Evolutionary conservation across 129 eudicot species (phyloP).

Genomic region (Apium graveolens): DNA sequence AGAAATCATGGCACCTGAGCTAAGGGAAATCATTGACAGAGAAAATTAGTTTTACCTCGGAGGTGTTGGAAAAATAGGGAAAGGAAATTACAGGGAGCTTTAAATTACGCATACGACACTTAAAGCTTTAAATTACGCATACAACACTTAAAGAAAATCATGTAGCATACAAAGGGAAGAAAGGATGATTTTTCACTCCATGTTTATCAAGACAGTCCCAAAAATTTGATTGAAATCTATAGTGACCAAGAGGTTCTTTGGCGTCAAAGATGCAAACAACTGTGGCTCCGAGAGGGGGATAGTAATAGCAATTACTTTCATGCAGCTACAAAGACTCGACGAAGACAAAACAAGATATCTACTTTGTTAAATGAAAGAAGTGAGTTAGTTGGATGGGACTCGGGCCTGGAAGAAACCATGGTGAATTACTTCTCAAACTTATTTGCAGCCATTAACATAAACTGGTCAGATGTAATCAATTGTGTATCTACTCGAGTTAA

Average conservation of each 20-base stretch:
- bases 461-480: background rate
- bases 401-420: background rate
- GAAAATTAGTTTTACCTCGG: no score
- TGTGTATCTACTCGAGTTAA: background rate
- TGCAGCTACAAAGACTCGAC: background rate
- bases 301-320: background rate
- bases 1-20: no score
- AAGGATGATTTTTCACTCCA: background rate
- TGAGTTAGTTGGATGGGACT: accelerated
- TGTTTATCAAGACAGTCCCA: accelerated
- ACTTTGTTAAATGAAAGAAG: background rate
- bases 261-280: background rate
- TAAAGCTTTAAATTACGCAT: no score
- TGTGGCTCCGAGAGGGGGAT: background rate
- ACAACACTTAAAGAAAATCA: no score
- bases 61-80: no score
- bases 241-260: background rate
- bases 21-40: no score
- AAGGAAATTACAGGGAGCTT: no score
- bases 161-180: no score
- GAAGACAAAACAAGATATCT: background rate
- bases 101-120: no score
- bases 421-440: background rate
- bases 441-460: background rate
- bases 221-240: background rate